phyloP scores from a whole-genome alignment of 345 rosid species.

The Aquilaria malaccensis region DNA sequence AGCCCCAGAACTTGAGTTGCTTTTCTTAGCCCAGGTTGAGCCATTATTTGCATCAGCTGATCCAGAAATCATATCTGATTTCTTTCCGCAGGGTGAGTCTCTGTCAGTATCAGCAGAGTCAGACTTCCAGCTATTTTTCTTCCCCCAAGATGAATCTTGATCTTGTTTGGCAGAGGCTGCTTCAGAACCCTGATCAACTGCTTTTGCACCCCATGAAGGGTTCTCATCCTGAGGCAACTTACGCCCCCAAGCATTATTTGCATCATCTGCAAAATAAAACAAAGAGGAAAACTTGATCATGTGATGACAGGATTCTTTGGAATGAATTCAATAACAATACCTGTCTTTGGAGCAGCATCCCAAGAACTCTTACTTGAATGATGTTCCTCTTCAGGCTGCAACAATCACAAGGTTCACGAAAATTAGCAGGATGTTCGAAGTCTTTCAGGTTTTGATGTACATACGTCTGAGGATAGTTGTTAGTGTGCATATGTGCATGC shows the following conservation, averaged over 20 bases:
- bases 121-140: constrained; percentile 3
- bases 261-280: constrained; percentile 19
- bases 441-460: no score
- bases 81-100: constrained; percentile 21
- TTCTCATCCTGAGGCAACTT: constrained; percentile 28
- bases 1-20: constrained; percentile 2
- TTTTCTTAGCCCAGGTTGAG: constrained; percentile 3
- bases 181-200: constrained; percentile 16
- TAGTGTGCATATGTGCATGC: no score
- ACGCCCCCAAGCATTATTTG: constrained; percentile 37
- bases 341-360: constrained; percentile 17
- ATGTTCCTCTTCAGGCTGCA: constrained; percentile 22
- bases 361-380: no score
- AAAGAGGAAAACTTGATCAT: background rate
- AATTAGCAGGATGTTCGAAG: no score
- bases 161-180: constrained; percentile 7
- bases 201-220: constrained; percentile 45
- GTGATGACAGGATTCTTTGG: background rate
- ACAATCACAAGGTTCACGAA: background rate
- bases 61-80: constrained; percentile 1
- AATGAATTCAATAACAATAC: constrained; percentile 10
- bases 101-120: constrained; percentile 8
- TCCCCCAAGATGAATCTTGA: constrained; percentile 14
- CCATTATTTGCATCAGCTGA: background rate
- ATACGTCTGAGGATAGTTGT: no score